These are phyloP conservation scores for Epichloe brachyelytri DNA, from an alignment of 2,329 filamentous ascomycete genomes.

Conservation along the genomic window DNA sequence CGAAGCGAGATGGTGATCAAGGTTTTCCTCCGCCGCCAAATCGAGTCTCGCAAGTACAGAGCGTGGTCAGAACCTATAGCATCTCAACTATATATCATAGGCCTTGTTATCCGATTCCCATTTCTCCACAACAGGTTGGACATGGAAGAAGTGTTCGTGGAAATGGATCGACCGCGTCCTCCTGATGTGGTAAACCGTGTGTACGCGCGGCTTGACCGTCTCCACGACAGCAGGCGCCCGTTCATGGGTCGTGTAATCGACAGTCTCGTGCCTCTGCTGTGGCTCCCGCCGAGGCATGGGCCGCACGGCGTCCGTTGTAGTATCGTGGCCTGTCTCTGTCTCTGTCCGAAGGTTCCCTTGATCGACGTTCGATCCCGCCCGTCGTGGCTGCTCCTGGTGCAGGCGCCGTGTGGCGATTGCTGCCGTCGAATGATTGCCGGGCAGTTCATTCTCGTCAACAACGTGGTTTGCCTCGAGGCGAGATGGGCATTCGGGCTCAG, in stretches of 20 bases:
- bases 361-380: not conserved
- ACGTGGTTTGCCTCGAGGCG: not conserved
- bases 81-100: too few species aligned
- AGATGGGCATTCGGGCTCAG: not conserved
- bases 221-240: conserved; percentile 3
- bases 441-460: not conserved
- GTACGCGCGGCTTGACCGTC: not conserved
- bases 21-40: not conserved
- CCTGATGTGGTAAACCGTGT: conserved; percentile 1
- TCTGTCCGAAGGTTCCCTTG: not conserved
- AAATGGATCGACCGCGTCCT: conserved; percentile 3
- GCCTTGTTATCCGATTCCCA: not conserved
- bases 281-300: not conserved
- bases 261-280: not conserved
- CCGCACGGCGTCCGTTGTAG: not conserved
- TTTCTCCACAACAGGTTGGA: conserved; percentile 1
- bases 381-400: not conserved
- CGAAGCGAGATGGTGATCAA: too few species aligned
- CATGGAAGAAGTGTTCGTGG: conserved; percentile 1
- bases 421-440: not conserved
- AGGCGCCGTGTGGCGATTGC: not conserved
- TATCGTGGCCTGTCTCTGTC: not conserved
- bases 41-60: not conserved
- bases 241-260: conserved; percentile 1
- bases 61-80: not conserved